A percentile compares a stretch with the other conserved stretches of the same genome.
Evolutionary conservation across 805 yeast genomes (phyloP).

Genomic region (Cyberlindnera saturnus): DNA sequence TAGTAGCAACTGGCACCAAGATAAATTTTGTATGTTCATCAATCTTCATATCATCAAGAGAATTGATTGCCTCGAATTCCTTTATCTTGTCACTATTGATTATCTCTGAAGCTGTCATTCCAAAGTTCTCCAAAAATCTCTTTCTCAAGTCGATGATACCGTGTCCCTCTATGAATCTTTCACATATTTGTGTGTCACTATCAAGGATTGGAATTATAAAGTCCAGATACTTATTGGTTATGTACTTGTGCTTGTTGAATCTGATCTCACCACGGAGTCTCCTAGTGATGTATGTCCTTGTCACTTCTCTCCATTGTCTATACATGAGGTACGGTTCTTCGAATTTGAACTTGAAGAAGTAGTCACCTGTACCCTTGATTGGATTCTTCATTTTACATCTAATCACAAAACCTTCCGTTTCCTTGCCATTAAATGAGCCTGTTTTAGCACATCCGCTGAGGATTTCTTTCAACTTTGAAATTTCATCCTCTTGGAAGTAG

Average conservation of each 20-base stretch:
- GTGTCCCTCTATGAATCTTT: slow-evolving; percentile 45
- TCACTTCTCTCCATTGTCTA: slow-evolving; percentile 85
- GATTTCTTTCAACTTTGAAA: slow-evolving; percentile 40
- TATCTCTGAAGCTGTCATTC: slow-evolving; percentile 55
- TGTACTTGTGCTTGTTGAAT: slow-evolving; percentile 47
- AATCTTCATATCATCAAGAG: slow-evolving; percentile 28
- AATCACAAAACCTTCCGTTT: slow-evolving; percentile 91
- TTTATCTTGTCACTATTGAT: slow-evolving; percentile 37
- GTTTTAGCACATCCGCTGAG: slow-evolving; percentile 51
- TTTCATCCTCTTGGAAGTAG: slow-evolving; percentile 32
- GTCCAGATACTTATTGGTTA: slow-evolving; percentile 62
- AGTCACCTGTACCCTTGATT: slow-evolving; percentile 32
- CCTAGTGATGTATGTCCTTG: slow-evolving; percentile 45
- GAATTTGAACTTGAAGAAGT: slow-evolving; percentile 88
- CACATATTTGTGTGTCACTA: slow-evolving; percentile 38
- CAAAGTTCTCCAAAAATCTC: slow-evolving; percentile 46
- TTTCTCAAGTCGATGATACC: slow-evolving; percentile 76
- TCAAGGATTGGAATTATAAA: slow-evolving; percentile 56
- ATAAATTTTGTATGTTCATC: slow-evolving; percentile 46
- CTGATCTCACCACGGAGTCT: slow-evolving; percentile 28
- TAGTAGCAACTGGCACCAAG: slow-evolving; percentile 77
- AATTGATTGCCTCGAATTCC: slow-evolving; percentile 33
- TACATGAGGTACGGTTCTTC: slow-evolving; percentile 93
- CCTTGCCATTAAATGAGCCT: slow-evolving; percentile 66
- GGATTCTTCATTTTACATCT: slow-evolving; percentile 42